Evolutionary conservation across 2,329 filamentous ascomycete species (phyloP).

Genomic region (Aaosphaeria arxii): DNA sequence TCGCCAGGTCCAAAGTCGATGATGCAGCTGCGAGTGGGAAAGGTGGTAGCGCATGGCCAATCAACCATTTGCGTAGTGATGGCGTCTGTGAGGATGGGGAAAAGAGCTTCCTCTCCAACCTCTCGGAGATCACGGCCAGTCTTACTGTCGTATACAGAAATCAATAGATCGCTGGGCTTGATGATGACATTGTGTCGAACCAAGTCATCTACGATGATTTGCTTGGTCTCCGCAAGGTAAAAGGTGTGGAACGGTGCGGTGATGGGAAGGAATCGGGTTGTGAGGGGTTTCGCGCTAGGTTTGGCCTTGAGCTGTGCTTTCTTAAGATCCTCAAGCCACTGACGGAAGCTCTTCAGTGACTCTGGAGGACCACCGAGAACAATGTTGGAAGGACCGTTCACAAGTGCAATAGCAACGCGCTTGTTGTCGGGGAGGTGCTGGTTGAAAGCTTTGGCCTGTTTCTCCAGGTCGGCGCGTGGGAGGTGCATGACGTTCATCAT

Average conservation of each 20-base stretch:
- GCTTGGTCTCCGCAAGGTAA: constrained; percentile 20
- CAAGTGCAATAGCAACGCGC: constrained; percentile 20
- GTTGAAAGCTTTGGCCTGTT: constrained; percentile 21
- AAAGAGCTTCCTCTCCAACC: constrained; percentile 9
- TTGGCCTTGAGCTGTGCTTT: constrained; percentile 5
- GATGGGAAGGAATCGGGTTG: constrained; percentile 40
- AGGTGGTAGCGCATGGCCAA: constrained; percentile 13
- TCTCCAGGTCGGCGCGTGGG: constrained; percentile 10
- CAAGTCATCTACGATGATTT: constrained; percentile 9
- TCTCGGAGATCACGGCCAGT: constrained; percentile 13
- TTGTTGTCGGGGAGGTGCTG: constrained; percentile 15
- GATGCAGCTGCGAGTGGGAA: constrained; percentile 12
- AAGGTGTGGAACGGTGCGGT: constrained; percentile 41
- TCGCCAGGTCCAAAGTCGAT: constrained; percentile 21
- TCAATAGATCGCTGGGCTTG: constrained; percentile 11
- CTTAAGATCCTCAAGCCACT: constrained; percentile 22
- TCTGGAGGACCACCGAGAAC: constrained; percentile 29
- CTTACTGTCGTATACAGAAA: constrained; percentile 14
- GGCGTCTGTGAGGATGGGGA: constrained; percentile 12
- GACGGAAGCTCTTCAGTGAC: constrained; percentile 24
- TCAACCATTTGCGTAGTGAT: constrained; percentile 15
- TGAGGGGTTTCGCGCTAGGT: constrained; percentile 16
- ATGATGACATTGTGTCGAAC: constrained; percentile 10
- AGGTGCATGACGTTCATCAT: constrained; percentile 30
- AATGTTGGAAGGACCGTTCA: constrained; percentile 26